These are phyloP conservation scores for Paralagenidium karlingii DNA, from an alignment of 352 stramenopile genomes.

Conservation along the genomic window DNA sequence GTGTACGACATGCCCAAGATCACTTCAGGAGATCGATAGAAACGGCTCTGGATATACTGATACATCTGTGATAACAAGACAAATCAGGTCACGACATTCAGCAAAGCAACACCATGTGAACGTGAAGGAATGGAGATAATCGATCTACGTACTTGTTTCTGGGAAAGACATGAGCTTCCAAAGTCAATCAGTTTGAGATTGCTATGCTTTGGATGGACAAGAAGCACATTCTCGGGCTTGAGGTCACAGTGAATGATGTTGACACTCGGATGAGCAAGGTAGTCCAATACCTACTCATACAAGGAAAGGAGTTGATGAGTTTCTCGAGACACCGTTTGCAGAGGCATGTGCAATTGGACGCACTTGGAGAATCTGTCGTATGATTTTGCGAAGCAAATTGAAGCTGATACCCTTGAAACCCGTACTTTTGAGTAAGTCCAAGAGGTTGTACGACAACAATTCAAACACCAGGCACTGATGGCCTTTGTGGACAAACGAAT, in stretches of 20 bases:
- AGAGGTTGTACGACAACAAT: slow-evolving; percentile 92
- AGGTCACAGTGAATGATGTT: slow-evolving; percentile 99
- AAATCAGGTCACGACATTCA: background rate
- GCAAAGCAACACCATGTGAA: background rate
- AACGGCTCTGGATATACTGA: slow-evolving; percentile 97
- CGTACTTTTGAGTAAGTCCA: slow-evolving; percentile 93
- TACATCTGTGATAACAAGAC: slow-evolving; percentile 89
- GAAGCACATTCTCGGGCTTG: slow-evolving; percentile 98
- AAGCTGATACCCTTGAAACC: slow-evolving; percentile 87
- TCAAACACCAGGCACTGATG: slow-evolving; percentile 99
- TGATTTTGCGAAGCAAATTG: slow-evolving; percentile 93
- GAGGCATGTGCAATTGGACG: background rate
- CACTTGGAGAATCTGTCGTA: slow-evolving; percentile 89
- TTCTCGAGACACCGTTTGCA: slow-evolving; percentile 17
- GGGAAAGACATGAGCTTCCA: slow-evolving; percentile 92
- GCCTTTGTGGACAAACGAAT: slow-evolving; percentile 92
- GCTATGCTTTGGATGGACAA: slow-evolving; percentile 88
- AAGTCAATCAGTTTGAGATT: slow-evolving; percentile 99
- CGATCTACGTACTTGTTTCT: slow-evolving; percentile 57
- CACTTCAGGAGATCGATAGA: slow-evolving; percentile 91
- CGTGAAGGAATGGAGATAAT: background rate
- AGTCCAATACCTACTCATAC: slow-evolving; percentile 53
- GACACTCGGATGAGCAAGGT: slow-evolving; percentile 81
- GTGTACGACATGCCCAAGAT: slow-evolving; percentile 74
- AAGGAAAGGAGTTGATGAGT: slow-evolving; percentile 6